These are phyloP conservation scores for Cyberlindnera japonica DNA, from an alignment of 805 yeast genomes.

Conservation along the genomic window DNA sequence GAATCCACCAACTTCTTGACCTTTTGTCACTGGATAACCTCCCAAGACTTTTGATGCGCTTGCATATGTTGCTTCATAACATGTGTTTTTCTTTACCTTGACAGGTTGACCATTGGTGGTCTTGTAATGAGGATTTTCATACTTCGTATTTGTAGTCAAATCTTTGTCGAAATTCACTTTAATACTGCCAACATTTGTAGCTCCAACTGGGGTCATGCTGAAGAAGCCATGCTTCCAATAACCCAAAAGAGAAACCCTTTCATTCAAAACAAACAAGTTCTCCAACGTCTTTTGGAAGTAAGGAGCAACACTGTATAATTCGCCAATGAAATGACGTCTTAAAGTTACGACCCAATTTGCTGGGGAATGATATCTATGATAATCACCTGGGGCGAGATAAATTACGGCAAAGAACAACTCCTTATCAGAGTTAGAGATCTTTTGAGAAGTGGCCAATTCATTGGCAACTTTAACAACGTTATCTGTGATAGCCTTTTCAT, in stretches of 20 bases:
- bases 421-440: conserved; percentile 37
- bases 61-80: conserved; percentile 90
- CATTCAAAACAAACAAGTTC: conserved; percentile 86
- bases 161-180: conserved; percentile 88
- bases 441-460: conserved; percentile 20
- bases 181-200: conserved; percentile 96
- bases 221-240: conserved; percentile 97
- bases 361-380: conserved; percentile 96
- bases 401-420: conserved; percentile 84
- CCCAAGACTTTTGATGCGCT: conserved; percentile 72
- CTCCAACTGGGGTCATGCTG: conserved; percentile 99
- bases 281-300: conserved; percentile 85
- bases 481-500: conserved; percentile 29
- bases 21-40: conserved; percentile 86
- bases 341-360: conserved; percentile 91
- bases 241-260: conserved; percentile 91
- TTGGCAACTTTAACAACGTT: conserved; percentile 39
- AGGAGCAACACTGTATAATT: conserved; percentile 93
- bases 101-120: conserved; percentile 24
- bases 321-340: conserved; percentile 95
- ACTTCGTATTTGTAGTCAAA: conserved; percentile 74
- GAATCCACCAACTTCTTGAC: conserved; percentile 97
- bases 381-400: conserved; percentile 96
- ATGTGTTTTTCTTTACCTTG: conserved; percentile 65
- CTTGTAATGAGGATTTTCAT: conserved; percentile 40